phyloP scores from a whole-genome alignment of 352 stramenopile species.

The Paralagenidium karlingii region DNA sequence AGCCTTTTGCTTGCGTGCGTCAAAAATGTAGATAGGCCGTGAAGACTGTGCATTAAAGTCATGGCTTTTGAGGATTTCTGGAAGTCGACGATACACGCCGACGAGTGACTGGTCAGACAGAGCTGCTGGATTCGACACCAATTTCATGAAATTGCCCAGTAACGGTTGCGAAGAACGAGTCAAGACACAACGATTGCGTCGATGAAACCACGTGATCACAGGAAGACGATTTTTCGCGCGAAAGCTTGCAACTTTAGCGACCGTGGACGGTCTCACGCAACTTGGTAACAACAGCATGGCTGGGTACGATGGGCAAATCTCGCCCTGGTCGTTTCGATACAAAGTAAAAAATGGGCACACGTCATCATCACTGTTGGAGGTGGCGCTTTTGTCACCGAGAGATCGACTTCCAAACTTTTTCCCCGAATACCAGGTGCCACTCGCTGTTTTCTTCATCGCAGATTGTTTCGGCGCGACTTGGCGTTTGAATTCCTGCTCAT shows the following conservation, averaged over 20 bases:
- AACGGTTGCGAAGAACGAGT: slow-evolving; percentile 75
- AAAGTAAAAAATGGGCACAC: not conserved
- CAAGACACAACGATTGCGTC: slow-evolving; percentile 61
- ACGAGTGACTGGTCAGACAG: slow-evolving; percentile 66
- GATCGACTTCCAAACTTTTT: too few species aligned
- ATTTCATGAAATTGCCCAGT: slow-evolving; percentile 22
- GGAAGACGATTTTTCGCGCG: slow-evolving; percentile 77
- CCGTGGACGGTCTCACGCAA: slow-evolving; percentile 44
- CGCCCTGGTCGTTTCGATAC: slow-evolving; percentile 61
- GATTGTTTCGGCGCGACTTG: slow-evolving; percentile 49
- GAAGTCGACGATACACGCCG: slow-evolving; percentile 58
- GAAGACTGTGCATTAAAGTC: slow-evolving; percentile 43
- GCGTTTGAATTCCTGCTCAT: slow-evolving; percentile 65
- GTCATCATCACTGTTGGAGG: slow-evolving; percentile 1
- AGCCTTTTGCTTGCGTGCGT: slow-evolving; percentile 81
- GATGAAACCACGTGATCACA: slow-evolving; percentile 79
- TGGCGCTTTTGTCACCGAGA: too few species aligned
- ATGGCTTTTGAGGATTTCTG: slow-evolving; percentile 71
- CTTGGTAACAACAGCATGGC: slow-evolving; percentile 63
- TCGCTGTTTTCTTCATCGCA: too few species aligned
- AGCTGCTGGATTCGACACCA: slow-evolving; percentile 57
- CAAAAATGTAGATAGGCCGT: slow-evolving; percentile 82
- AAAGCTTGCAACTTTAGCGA: slow-evolving; percentile 68
- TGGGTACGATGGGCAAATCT: slow-evolving; percentile 78
- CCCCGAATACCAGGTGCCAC: too few species aligned